phyloP scores from a whole-genome alignment of 1,284 basidiomycete species.

The Moniliophthora roreri region DNA sequence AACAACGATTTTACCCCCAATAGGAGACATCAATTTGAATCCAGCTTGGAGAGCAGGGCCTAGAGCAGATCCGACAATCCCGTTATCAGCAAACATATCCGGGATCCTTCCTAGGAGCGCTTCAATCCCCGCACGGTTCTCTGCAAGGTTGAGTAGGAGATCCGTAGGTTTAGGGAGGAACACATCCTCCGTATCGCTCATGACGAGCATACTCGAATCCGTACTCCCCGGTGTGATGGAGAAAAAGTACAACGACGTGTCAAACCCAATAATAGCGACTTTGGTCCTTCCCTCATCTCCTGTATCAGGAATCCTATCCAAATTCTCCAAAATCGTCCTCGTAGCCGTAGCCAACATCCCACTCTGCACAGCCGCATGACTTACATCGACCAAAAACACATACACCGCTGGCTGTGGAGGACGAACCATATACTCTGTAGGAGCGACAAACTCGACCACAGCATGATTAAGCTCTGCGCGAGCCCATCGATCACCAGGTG shows the following conservation, averaged over 20 bases:
- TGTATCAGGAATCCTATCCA: conserved; percentile 97
- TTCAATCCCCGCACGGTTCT: conserved; percentile 83
- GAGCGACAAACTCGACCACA: conserved; percentile 96
- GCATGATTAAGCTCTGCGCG: conserved; percentile 92
- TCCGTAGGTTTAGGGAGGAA: conserved; percentile 98
- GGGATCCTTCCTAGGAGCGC: conserved; percentile 79
- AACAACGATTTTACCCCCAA: conserved; percentile 96
- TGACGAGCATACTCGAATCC: conserved; percentile 94
- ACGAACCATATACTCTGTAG: conserved; percentile 99
- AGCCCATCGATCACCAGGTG: conserved; percentile 94
- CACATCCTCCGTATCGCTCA: conserved; percentile 95
- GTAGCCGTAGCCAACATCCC: conserved; percentile 98
- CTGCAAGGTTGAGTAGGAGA: conserved; percentile 90
- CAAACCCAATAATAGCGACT: conserved; percentile 91
- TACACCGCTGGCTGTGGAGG: conserved; percentile 98
- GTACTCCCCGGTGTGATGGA: conserved; percentile 80
- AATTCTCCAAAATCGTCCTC: conserved; percentile 90
- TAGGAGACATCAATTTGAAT: conserved; percentile 84
- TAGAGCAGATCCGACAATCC: conserved; percentile 88
- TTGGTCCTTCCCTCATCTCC: conserved; percentile 95
- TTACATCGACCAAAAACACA: conserved; percentile 97
- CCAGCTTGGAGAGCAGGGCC: conserved; percentile 97
- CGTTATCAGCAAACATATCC: conserved; percentile 97
- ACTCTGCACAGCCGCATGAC: conserved; percentile 87
- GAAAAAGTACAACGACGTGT: conserved; percentile 96